Base-by-base conservation (phyloP, 768 basidiomycete species). In the Hortiboletus campestris region DNA sequence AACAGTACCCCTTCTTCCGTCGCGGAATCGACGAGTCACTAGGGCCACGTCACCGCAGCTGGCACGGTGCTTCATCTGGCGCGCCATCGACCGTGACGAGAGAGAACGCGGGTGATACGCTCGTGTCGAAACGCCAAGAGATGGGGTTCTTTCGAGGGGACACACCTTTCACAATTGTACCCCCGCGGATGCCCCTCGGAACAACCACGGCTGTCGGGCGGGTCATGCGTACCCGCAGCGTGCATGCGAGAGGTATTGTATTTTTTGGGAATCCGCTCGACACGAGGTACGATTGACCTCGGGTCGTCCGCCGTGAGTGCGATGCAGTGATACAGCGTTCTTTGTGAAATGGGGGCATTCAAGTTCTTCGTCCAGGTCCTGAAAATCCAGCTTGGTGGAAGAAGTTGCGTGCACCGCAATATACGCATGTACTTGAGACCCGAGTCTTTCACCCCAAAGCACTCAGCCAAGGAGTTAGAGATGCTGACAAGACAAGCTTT, bases 141-240 rank as follows among this genome's bases (percentile, higher is more conserved):
- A 0, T 28, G 31, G 34, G 17, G 5, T 47, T 40, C 35, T 28
- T 39, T 40, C 9, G 34, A 31, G 13, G 29, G 14, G 25, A 25
- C 25, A 25, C 25, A 25, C 25, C 25, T 25, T 25, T 25, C 25
- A 10, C 7, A 13, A 11, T 25, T 11, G 17, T 29, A 17, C 34
- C 20, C 40, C 40, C 56, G 61, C 36, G 41, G 56, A 56, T 35
- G 32, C 17, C 28, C 17, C 41, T 34, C 42, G 45, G 61, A 53
- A 60, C 36, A 48, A 40, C 45, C 32, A 36, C 45, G 10, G 4
- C 25, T 25, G 17, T 43, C 17, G 28, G 22, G 41, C 11, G 31
- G 32, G 48, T 50, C 59, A 38, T 46, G 16, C 16, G n/a, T 40
- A n/a, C n/a, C n/a, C n/a, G n/a, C n/a, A n/a, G 20, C 35, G 5